Conservation (phyloP, 1,284 basidiomycete genomes). For the Porogramme epimiltina region DNA sequence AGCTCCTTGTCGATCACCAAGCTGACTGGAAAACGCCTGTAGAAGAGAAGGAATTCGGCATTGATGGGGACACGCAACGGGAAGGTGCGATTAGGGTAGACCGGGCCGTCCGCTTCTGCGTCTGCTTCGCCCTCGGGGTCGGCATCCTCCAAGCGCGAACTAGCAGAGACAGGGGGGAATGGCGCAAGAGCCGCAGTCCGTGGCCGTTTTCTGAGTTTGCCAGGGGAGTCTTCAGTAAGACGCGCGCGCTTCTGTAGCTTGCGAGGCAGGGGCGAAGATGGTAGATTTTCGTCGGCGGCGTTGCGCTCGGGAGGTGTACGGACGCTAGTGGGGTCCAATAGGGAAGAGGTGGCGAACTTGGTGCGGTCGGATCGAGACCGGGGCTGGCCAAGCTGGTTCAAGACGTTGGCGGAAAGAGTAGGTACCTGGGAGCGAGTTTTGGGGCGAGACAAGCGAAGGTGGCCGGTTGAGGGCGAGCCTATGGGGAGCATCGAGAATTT, state of each 20-base stretch:
- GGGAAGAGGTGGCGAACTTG: neutral
- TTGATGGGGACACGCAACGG: slow-evolving; percentile 48
- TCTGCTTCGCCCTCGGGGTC: neutral
- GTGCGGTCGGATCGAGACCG: neutral
- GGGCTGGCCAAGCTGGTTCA: slow-evolving; percentile 8
- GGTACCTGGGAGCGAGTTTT: neutral
- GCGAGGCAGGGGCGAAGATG: neutral
- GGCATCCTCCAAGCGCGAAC: neutral
- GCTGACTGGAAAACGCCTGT: slow-evolving; percentile 65
- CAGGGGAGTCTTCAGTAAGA: neutral
- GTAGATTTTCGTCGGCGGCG: slow-evolving; percentile 21
- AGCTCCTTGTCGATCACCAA: slow-evolving; percentile 44
- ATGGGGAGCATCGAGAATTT: neutral
- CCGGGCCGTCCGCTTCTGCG: neutral
- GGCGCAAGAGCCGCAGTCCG: neutral
- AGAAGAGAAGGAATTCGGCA: slow-evolving; percentile 55
- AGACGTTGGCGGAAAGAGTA: slow-evolving; percentile 7
- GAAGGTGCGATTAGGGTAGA: slow-evolving; percentile 43
- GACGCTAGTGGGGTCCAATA: too few species aligned
- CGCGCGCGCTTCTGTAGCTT: slow-evolving; percentile 11
- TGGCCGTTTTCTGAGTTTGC: slow-evolving; percentile 2
- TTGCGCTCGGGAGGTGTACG: too few species aligned
- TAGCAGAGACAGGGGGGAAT: neutral
- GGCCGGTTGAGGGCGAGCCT: too few species aligned
- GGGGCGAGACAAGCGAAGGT: neutral